Base-by-base conservation (phyloP, 2,329 filamentous ascomycete genomes). In the Helicocarpus griseus region DNA sequence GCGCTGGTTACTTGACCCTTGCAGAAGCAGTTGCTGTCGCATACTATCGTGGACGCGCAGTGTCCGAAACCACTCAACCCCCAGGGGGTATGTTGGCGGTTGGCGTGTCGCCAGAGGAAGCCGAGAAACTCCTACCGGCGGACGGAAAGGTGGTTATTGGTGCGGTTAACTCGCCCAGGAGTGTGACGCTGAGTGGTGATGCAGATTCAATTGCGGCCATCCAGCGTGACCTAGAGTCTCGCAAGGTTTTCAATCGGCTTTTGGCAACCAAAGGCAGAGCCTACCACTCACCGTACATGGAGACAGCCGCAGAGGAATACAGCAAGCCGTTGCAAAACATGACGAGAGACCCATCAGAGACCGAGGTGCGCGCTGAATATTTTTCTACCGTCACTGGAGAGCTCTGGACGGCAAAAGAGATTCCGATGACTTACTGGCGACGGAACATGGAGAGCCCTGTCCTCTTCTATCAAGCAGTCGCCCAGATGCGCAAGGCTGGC, bases 91-190 rank as follows among this genome's bases (percentile, higher is more conserved):
- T 68, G 65, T 54, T 63, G 44, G 63, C 65, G 17, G 56, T 61
- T 47, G 64, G 63, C 11, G 35, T 61, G 6, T 29, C 47, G 54
- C 8, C 29, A 33, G 8, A 33, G 29, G 17, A 55, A 52, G 45
- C 54, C 49, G 9, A 57, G 58, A 50, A 48, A 54, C 5, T 57
- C 58, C 24, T 51, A 49, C 28, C 31, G 52, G 40, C 44, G 53
- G 58, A 60, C 35, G 66, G 66, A 0, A 58, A 54, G 36, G 57
- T 64, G 1, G 61, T 59, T 22, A 59, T 71, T n/a, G 73, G 67
- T 1, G 71, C 69, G 29, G 58, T 68, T 29, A 73, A 73, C 56
- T 66, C 63, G 14, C 64, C 64, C 0, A 54, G 53, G 4, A 71
- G 63, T 40, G 60, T 69, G 0, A 73, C 69, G 0, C 40, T 72